Conservation (phyloP, 148 eudicot species). For the Rhododendron griersonianum region DNA sequence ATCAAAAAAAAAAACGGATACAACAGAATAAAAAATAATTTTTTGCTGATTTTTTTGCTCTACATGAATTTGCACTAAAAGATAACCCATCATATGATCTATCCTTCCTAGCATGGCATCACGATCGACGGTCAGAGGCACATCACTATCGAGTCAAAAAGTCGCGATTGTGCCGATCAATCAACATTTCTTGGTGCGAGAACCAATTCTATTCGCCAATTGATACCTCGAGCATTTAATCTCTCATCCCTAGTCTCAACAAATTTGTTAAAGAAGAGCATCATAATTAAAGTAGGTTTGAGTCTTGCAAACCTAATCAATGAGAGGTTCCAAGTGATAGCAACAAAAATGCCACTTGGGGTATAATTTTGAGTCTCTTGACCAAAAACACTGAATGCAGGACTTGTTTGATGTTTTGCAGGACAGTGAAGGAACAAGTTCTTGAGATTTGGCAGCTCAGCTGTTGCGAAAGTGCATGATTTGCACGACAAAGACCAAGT, state of each 20-base stretch:
- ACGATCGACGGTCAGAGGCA: not conserved
- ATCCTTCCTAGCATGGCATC: not conserved
- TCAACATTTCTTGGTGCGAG: not conserved
- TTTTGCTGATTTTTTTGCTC: not conserved
- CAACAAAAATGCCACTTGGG: not conserved
- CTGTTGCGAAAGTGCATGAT: not conserved
- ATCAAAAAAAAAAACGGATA: not conserved
- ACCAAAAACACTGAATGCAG: not conserved
- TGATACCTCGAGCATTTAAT: not conserved
- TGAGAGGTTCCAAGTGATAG: not conserved
- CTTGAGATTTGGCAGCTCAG: not conserved
- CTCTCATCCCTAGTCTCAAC: not conserved
- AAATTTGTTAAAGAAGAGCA: not conserved
- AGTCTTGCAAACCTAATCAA: constrained; percentile 1
- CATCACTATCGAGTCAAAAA: not conserved
- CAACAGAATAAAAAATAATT: not conserved
- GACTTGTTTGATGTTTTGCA: not conserved
- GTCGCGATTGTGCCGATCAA: not conserved
- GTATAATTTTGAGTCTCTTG: not conserved
- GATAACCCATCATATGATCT: not conserved
- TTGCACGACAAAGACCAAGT: constrained; percentile 5
- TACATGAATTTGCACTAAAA: not conserved
- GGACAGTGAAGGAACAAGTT: not conserved
- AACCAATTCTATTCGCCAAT: not conserved
- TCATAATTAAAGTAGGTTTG: not conserved